These are phyloP conservation scores for Aspergillus spinulosporus DNA, from an alignment of 2,329 filamentous ascomycete genomes.

Conservation along the genomic window DNA sequence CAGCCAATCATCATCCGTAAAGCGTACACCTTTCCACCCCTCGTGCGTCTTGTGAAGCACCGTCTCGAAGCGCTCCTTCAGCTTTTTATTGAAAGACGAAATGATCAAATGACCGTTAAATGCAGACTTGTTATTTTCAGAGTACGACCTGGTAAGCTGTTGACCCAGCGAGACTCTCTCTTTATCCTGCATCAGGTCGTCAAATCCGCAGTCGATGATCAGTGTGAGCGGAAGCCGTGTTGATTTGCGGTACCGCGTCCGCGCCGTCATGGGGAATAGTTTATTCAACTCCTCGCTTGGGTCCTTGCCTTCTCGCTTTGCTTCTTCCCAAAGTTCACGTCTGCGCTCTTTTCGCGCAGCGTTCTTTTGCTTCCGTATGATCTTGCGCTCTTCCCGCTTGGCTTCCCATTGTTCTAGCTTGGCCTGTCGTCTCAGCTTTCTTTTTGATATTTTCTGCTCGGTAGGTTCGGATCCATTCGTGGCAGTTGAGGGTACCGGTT, in stretches of 20 bases:
- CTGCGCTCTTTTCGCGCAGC: slow-evolving; percentile 55
- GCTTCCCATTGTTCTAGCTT: slow-evolving; percentile 75
- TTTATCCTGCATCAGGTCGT: slow-evolving; percentile 82
- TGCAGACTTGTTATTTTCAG: slow-evolving; percentile 72
- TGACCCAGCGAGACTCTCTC: slow-evolving; percentile 79
- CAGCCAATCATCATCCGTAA: slow-evolving; percentile 73
- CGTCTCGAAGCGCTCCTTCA: slow-evolving; percentile 78
- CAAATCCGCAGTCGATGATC: slow-evolving; percentile 88
- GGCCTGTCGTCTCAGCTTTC: slow-evolving; percentile 75
- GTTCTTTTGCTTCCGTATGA: slow-evolving; percentile 58
- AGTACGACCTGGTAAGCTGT: slow-evolving; percentile 86
- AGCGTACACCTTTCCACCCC: slow-evolving; percentile 76
- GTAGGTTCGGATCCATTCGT: slow-evolving; percentile 5
- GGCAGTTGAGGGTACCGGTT: background rate
- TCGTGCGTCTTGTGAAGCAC: slow-evolving; percentile 69
- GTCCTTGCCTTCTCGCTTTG: slow-evolving; percentile 29
- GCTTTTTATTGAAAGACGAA: slow-evolving; percentile 71
- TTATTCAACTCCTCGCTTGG: slow-evolving; percentile 30
- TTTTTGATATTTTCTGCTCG: slow-evolving; percentile 68
- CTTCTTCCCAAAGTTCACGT: slow-evolving; percentile 41
- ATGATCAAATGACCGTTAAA: slow-evolving; percentile 73
- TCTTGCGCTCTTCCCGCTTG: slow-evolving; percentile 60
- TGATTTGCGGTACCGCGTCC: slow-evolving; percentile 36
- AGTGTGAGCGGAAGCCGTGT: slow-evolving; percentile 73
- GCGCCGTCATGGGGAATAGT: slow-evolving; percentile 26